Evolutionary conservation across 257 asterid species (phyloP).

Genomic region (Solanum commersonii): DNA sequence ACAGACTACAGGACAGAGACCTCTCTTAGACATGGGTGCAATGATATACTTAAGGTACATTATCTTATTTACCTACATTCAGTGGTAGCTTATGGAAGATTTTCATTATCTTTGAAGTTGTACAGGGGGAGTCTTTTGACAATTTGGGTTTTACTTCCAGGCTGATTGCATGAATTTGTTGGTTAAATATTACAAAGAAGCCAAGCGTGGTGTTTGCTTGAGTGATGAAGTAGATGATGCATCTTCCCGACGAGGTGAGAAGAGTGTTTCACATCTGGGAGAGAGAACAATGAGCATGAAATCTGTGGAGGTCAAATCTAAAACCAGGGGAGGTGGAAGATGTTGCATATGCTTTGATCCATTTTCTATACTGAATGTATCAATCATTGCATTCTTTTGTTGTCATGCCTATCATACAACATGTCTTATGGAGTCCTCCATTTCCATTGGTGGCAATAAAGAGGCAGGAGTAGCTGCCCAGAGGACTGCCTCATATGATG

Average conservation of each 20-base stretch:
- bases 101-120: background rate
- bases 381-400: constrained; percentile 75
- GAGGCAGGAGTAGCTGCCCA: constrained; percentile 22
- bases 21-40: constrained; percentile 92
- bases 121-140: background rate
- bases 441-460: constrained; percentile 34
- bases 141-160: constrained; percentile 21
- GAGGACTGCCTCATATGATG: constrained; percentile 37
- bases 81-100: background rate
- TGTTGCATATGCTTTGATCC: constrained; percentile 99
- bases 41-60: constrained; percentile 80
- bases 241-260: constrained; percentile 39
- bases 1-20: constrained; percentile 97
- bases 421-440: constrained; percentile 70
- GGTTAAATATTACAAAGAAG: constrained; percentile 86
- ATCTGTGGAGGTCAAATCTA: constrained; percentile 65
- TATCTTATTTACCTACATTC: background rate
- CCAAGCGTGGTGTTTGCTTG: constrained; percentile 64
- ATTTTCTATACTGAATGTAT: constrained; percentile 57
- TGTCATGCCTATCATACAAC: constrained; percentile 82
- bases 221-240: constrained; percentile 72
- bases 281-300: constrained; percentile 44
- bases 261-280: constrained; percentile 13
- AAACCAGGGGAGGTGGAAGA: constrained; percentile 67
- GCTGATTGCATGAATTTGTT: constrained; percentile 86